Base-by-base conservation (phyloP, 2,329 filamentous ascomycete species). In the Acephala macrosclerotiorum region DNA sequence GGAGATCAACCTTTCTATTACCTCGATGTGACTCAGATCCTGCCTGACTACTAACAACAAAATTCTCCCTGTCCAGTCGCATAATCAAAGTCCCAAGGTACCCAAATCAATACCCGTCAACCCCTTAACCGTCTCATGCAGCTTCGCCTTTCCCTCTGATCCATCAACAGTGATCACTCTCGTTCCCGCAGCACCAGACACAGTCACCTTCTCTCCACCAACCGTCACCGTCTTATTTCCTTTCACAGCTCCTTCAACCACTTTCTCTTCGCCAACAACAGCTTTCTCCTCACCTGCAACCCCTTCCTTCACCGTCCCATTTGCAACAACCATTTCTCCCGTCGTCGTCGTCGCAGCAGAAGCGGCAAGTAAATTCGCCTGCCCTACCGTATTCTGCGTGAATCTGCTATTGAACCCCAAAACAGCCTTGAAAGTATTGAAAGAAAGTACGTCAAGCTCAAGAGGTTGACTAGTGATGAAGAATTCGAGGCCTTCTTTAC, bases 321-420 rank as follows among this genome's bases (percentile, higher is more conserved):
- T 20, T 3, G 6, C n/a, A 29, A n/a, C n/a, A 29, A n/a, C 47
- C 4, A 14, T 20, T 7, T 18, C 56, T 22, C 12, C 33, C 47
- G 53, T 56, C 22, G 45, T 47, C 11, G 22, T 47, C 6, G 4
- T 33, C 9, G 4, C 29, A 33, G 29, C 29, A 33, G 29, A 33
- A 33, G 42, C 51, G 36, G 35, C 38, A 16, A 69, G 38, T 20
- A 69, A n/a, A 25, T 71, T 71, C 0, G 58, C 56, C 20, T 55
- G 25, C 11, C 67, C 69, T 9, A 51, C 58, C 6, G 35, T 14
- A n/a, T 78, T 73, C 76, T 88, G 86, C 1, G 82, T 81, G 72
- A 82, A 85, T 5, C 86, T 79, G 3, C 83, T 75, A 75, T 88
- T 88, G 77, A 85, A 88, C 70, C 83, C 85, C 59, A 86, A 76